Conservation (phyloP, 257 asterid genomes). For the Marsdenia floribunda region DNA sequence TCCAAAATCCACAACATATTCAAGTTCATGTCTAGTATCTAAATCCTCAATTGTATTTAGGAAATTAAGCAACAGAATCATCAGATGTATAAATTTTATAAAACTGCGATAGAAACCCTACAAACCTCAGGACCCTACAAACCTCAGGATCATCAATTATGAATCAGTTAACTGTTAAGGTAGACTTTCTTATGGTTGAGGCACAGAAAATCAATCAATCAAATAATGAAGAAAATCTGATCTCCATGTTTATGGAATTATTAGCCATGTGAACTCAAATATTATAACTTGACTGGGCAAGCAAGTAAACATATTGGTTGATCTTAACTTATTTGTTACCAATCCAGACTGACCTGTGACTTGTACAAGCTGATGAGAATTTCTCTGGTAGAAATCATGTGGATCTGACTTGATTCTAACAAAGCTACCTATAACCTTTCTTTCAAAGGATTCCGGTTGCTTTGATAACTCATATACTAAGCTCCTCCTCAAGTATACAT, state of each 20-base stretch:
- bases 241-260: neutral
- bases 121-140: no score
- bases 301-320: neutral
- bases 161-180: neutral
- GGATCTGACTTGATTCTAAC: constrained; percentile 53
- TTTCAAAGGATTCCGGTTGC: constrained; percentile 53
- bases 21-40: neutral
- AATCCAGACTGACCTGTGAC: constrained; percentile 56
- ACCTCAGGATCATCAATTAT: neutral
- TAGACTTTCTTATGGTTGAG: neutral
- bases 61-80: neutral
- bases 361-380: constrained; percentile 56
- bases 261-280: constrained; percentile 2
- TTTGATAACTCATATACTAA: constrained; percentile 47
- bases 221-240: neutral
- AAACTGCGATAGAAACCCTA: neutral
- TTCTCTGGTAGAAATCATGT: constrained; percentile 32
- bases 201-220: neutral
- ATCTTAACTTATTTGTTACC: neutral
- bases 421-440: constrained; percentile 69
- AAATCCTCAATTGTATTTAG: neutral
- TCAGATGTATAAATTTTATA: neutral
- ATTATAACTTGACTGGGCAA: neutral
- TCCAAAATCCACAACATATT: neutral
- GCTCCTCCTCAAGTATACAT: constrained; percentile 65